phyloP scores from a whole-genome alignment of 73 alveolate species.

The Uronychia setigera region DNA sequence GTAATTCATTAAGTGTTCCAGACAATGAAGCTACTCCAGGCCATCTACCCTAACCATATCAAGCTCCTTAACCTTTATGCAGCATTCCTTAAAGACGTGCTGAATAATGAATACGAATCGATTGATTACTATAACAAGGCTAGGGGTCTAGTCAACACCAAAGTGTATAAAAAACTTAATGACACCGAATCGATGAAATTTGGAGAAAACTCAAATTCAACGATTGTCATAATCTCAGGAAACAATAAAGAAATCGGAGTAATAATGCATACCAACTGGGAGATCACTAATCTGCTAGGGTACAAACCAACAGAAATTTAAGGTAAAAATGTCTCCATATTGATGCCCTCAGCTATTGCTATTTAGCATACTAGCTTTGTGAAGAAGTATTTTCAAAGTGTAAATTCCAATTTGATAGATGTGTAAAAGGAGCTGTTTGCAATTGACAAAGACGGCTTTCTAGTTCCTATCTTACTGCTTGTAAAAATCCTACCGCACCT shows the following conservation, averaged over 20 bases:
- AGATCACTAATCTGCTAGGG: background rate
- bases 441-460: background rate
- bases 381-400: background rate
- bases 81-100: background rate
- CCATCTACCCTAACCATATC: background rate
- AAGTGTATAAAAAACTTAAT: background rate
- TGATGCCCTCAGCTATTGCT: background rate
- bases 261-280: background rate
- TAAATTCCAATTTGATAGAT: background rate
- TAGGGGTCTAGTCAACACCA: background rate
- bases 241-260: background rate
- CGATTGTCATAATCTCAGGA: background rate
- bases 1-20: background rate
- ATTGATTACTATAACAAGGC: background rate
- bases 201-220: slow-evolving; percentile 12
- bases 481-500: background rate
- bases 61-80: background rate
- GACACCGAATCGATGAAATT: background rate
- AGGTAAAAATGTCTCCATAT: background rate
- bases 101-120: background rate
- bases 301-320: background rate
- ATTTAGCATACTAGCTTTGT: background rate
- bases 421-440: background rate
- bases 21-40: background rate
- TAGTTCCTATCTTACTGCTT: background rate